Conservation (phyloP, 306 rosid species). For the Ammopiptanthus mongolicus region DNA sequence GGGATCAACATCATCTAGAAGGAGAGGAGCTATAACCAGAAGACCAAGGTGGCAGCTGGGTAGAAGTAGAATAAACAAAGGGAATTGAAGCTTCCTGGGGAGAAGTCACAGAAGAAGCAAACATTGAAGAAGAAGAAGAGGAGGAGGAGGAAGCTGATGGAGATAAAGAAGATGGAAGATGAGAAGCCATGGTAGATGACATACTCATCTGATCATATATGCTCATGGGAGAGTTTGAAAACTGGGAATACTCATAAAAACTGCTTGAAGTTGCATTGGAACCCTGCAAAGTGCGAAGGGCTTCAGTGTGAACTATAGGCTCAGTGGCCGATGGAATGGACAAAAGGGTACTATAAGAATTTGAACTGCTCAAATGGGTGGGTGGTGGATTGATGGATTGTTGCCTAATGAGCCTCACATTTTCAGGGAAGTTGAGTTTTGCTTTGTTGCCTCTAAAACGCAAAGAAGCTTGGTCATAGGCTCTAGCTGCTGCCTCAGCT, state of each 20-base stretch:
- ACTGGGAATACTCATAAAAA: not conserved
- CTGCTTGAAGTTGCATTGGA: not conserved
- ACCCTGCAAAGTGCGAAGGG: conserved; percentile 13
- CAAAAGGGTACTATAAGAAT: conserved; percentile 22
- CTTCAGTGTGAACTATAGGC: conserved; percentile 31
- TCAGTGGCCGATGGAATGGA: conserved; percentile 31
- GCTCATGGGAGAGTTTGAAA: not conserved
- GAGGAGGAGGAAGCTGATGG: no score
- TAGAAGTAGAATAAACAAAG: not conserved
- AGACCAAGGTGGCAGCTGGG: conserved; percentile 15
- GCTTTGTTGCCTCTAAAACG: conserved; percentile 64
- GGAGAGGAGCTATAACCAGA: conserved; percentile 21
- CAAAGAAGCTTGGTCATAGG: conserved; percentile 60
- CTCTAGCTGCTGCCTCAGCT: conserved; percentile 52
- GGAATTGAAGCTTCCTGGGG: conserved; percentile 10
- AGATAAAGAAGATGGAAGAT: conserved; percentile 32
- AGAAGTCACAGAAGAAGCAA: conserved; percentile 15
- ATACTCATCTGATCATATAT: conserved; percentile 20
- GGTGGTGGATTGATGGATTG: not conserved
- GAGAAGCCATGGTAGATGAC: conserved; percentile 24
- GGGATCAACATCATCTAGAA: not conserved
- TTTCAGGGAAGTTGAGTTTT: conserved; percentile 66
- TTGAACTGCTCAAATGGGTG: conserved; percentile 1
- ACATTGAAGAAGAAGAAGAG: conserved; percentile 6
- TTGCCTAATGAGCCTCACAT: conserved; percentile 31